Evolutionary conservation across 2,329 filamentous ascomycete species (phyloP).

Genomic region (Penicillium corylophilum): DNA sequence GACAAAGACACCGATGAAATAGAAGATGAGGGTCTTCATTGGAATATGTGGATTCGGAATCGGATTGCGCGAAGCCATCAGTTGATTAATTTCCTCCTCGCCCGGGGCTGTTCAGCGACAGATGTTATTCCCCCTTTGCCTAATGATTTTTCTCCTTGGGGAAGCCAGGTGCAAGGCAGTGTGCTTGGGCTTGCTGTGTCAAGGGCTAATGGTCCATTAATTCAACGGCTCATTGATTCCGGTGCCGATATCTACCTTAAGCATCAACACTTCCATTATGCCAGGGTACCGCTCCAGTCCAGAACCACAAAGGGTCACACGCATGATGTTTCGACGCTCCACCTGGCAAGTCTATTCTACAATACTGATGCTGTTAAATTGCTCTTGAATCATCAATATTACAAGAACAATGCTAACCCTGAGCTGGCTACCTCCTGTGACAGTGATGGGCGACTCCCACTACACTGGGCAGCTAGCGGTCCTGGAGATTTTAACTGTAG

Average conservation of each 20-base stretch:
- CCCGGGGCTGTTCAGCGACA: not conserved
- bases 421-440: slow-evolving; percentile 11
- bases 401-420: slow-evolving; percentile 1
- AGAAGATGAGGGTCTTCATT: not conserved
- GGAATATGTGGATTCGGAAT: not conserved
- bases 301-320: not conserved
- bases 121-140: not conserved
- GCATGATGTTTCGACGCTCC: not conserved
- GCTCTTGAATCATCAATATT: not conserved
- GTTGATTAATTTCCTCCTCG: not conserved
- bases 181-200: slow-evolving; percentile 1
- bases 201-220: slow-evolving; percentile 9
- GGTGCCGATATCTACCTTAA: slow-evolving; percentile 15
- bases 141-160: no score
- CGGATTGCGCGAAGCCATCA: not conserved
- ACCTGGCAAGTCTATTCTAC: not conserved
- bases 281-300: not conserved
- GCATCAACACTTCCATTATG: slow-evolving; percentile 2
- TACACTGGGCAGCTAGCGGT: slow-evolving; percentile 20
- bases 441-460: slow-evolving; percentile 10
- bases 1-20: not conserved
- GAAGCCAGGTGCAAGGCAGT: not conserved
- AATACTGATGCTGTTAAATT: not conserved
- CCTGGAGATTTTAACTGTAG: slow-evolving; percentile 1
- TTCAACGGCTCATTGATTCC: slow-evolving; percentile 16